Base-by-base conservation (phyloP, 2,329 filamentous ascomycete genomes). In the Aspergillus eucalypticola region DNA sequence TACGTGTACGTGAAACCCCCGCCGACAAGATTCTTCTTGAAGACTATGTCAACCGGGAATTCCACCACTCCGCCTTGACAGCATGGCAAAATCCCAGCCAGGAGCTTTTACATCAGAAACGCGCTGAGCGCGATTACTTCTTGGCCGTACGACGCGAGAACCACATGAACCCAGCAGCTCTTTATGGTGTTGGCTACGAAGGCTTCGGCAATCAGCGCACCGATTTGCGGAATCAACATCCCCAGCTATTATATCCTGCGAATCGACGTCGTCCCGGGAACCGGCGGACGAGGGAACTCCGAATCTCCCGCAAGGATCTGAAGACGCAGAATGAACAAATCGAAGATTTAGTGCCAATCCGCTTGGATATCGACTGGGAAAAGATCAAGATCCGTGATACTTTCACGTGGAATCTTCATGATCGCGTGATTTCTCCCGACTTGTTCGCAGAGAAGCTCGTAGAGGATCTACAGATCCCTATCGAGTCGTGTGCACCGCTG, bases 331-430 rank as follows among this genome's bases (percentile, higher is more conserved):
- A 91, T 23, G 94, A 98, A 68, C 90, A 94, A 72, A 84, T 91
- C 56, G 95, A 99, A 75, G 92, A 97, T 72, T 81, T 99, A 56
- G 91, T 98, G 1, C 95, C 95, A 2, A 85, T 99, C 66, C 87
- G 95, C 51, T 79, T 99, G 57, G 95, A 99, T 69, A 91, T 98
- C 53, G 95, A 99, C 71, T 90, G 91, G 84, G 94, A 98, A 67
- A 96, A 96, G 79, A 86, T 98, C 69, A 95, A 95, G 77, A 83
- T 99, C 62, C 90, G 95, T 74, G 95, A 99, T 76, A 98, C 95
- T 0, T 97, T 99, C 68, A 98, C 95, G 3, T 99, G 94, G 93
- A 99, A 99, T 75, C 83, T 98, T 38, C 91, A 97, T 78, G 95
- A 99, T 74, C 89, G 93, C 60, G 84, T 95, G 11, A 86, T 96